Base-by-base conservation (phyloP, 2,329 filamentous ascomycete species). In the Zasmidium angulare region DNA sequence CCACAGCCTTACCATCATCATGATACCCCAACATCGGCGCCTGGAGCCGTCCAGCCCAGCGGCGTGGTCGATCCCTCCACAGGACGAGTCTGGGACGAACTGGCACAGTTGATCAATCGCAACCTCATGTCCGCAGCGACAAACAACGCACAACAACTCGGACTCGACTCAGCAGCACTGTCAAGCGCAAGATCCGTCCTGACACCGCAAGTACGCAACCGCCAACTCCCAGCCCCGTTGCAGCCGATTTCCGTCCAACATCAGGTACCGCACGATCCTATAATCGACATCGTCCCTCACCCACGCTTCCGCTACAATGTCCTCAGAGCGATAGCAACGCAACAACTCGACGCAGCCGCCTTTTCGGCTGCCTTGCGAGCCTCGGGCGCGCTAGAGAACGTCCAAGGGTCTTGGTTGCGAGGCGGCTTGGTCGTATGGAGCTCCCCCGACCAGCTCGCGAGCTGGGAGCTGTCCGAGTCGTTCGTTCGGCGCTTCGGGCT, bases 401-500 rank as follows among this genome's bases (percentile, higher is more conserved):
- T 65, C 19, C 54, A 66, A 19, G 69, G 64, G 9, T 56, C 59
- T 21, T 67, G 64, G 61, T 61, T 65, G 46, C 66, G 71, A 29
- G 56, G 63, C 23, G 74, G 73, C 4, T 19, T 75, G 47, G 59
- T 76, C 3, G 72, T 75, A 11, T 80, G 78, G 77, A 69, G 69
- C 11, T 71, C 75, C 20, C 76, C 78, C 10, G 79, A 77, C 71
- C 59, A 70, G 24, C 56, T 71, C 1, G 59, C 66, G 3, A 75
- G 74, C 46, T 80, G 78, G 78, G 78, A 81, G 64, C 63, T 79
- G 2, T 78, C 72, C 0, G 71, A 75, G 53, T 67, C 69, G 1
- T 80, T 80, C 63, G 63, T 74, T 53, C 62, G 63, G 24, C 72
- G 70, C 52, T 81, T 75, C 74, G 69, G 68, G 3, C 77, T 71